A percentile compares a stretch with the other conserved stretches of the same genome.
These are phyloP conservation scores for Cephalotrichum gorgonifer DNA, from an alignment of 2,329 filamentous ascomycete genomes.

Conservation along the genomic window DNA sequence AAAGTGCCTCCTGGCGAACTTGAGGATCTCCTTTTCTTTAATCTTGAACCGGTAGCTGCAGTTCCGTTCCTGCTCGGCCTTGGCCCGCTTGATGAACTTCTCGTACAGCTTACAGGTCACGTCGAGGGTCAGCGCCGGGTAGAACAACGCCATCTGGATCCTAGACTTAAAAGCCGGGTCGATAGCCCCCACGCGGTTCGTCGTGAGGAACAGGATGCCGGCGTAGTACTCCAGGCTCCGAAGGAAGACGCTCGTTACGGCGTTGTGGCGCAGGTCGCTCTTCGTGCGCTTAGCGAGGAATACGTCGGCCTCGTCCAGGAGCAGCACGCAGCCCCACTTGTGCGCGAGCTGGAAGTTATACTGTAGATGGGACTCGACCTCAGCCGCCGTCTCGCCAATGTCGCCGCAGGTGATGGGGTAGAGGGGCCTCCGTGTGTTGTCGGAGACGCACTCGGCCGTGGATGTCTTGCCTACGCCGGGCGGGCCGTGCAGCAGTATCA, in stretches of 20 bases:
- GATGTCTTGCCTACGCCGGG: conserved; percentile 37
- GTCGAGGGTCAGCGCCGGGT: conserved; percentile 60
- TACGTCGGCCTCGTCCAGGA: conserved; percentile 12
- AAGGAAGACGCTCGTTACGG: conserved; percentile 23
- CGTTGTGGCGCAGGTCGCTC: conserved; percentile 13
- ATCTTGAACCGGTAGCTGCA: too few relatives aligned
- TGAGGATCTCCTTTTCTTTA: too few relatives aligned
- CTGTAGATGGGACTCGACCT: conserved; percentile 66
- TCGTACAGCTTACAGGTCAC: conserved; percentile 74
- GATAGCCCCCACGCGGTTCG: conserved; percentile 54
- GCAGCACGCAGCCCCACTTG: conserved; percentile 15
- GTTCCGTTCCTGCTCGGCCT: too few relatives aligned
- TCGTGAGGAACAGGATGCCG: conserved; percentile 32
- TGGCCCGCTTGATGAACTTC: conserved; percentile 66
- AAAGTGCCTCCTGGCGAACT: too few relatives aligned
- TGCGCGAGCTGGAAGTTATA: conserved; percentile 44
- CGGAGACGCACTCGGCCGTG: conserved; percentile 54
- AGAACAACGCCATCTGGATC: conserved; percentile 76
- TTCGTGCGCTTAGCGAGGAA: conserved; percentile 11
- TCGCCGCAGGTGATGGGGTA: conserved; percentile 80
- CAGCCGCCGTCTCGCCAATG: conserved; percentile 23
- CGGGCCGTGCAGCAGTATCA: conserved; percentile 60
- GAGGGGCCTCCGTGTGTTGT: conserved; percentile 68
- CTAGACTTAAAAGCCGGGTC: conserved; percentile 84
- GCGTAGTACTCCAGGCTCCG: conserved; percentile 28